Evolutionary conservation across 2,329 filamentous ascomycete genomes (phyloP).

Genomic region (Trichocomaceae sp.): DNA sequence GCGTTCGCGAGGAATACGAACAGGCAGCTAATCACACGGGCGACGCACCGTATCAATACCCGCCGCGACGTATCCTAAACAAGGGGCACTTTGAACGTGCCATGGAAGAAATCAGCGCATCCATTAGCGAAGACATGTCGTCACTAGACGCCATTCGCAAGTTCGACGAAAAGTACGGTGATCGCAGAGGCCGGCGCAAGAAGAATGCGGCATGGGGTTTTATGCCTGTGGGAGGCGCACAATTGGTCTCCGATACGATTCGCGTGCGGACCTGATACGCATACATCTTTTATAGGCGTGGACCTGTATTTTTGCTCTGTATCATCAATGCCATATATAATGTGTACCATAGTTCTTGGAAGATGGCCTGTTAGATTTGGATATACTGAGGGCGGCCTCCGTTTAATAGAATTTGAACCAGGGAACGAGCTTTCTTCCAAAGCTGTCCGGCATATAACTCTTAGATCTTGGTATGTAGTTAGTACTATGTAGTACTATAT

Average conservation of each 20-base stretch:
- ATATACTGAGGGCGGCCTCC: not conserved
- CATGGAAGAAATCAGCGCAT: conserved; percentile 81
- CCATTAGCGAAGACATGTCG: conserved; percentile 89
- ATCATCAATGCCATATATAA: not conserved
- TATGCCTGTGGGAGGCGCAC: conserved; percentile 29
- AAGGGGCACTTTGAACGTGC: conserved; percentile 75
- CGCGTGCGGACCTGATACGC: conserved; percentile 34
- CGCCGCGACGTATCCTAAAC: conserved; percentile 60
- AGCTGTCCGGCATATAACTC: not conserved
- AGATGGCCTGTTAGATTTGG: not conserved
- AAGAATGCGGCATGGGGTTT: conserved; percentile 52
- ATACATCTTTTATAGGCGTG: not conserved
- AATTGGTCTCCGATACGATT: conserved; percentile 29
- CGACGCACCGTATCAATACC: conserved; percentile 52
- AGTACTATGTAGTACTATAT: too few species aligned
- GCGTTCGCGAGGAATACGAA: conserved; percentile 44
- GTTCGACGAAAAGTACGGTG: conserved; percentile 93
- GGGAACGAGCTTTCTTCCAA: not conserved
- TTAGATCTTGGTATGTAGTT: too few species aligned
- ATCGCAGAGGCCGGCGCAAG: conserved; percentile 61
- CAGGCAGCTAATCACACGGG: conserved; percentile 30
- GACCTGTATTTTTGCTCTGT: conserved; percentile 8
- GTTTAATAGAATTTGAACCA: not conserved
- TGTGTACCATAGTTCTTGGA: not conserved
- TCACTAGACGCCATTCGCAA: conserved; percentile 79